Base-by-base conservation (phyloP, 176 grass and related monocot species). In the Zea luxurians region DNA sequence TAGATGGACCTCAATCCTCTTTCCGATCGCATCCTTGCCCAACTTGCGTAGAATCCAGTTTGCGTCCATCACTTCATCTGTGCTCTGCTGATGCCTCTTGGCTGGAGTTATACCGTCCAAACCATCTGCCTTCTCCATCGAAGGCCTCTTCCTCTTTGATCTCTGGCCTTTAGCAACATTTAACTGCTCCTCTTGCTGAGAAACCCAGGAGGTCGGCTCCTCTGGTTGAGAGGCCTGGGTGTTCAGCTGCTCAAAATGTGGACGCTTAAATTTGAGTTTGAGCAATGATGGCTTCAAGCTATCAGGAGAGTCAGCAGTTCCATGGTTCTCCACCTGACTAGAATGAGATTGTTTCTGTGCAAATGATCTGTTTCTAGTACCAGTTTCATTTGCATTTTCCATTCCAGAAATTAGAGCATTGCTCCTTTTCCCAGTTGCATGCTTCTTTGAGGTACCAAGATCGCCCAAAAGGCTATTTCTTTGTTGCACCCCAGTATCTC, bases 211-310 rank as follows among this genome's bases (percentile, higher is more conserved):
- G 7, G 77, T 63, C 5, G 52, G 61, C 74, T 86, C 92, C 40
- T 90, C 84, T 57, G 80, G 76, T 76, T 84, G 64, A 47, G 82
- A 84, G 67, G 80, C 48, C 80, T 93, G 82, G 20, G 80, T 88
- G 68, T 86, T 95, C 78, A 62, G 77, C 78, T 89, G 92, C 64
- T 99, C 92, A 2, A 99, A 89, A 88, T 91, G 87, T 44, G 96
- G 92, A 36, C 91, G 93, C 83, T 99, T 99, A 84, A 99, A 99
- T 77, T 99, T 99, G 65, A 99, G 86, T 75, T 95, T 99, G 43
- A 99, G 81, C 81, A 99, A 88, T 50, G 92, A 90, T 15, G 92
- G 88, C 70, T 92, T 95, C 41, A 89, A 62, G 68, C 83, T 88
- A 48, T 82, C 90, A 59, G 89, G 80, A 83, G 91, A 88, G 63